Base-by-base conservation (phyloP, 495 filamentous ascomycete species). In the Penicillium malachiteum region DNA sequence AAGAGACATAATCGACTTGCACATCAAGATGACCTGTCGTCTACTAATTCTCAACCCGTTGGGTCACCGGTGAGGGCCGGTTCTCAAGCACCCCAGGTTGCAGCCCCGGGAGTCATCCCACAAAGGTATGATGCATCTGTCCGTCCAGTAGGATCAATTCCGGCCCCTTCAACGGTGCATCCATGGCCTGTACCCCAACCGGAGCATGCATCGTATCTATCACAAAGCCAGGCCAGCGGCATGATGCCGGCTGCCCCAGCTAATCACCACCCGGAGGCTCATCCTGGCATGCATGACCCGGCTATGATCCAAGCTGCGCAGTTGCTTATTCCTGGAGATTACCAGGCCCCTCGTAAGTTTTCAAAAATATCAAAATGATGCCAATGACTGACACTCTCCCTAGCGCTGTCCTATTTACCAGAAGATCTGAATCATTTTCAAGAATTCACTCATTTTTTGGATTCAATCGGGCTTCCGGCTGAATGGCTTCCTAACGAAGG, bases 1-100 rank as follows among this genome's bases (percentile, higher is more conserved):
- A 80, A 79, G 57, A 73, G 79, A 48, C 79, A 82, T 54, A 76
- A 74, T 40, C 73, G 75, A 52, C 79, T 75, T 35, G 64, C 72
- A 4, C 71, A 73, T 49, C 69, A 73, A 39, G 67, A 72, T 64
- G 62, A 57, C 1, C 39, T 71, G 21, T 58, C 55, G 8, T 73
- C 72, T 10, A 71, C 72, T 13, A 67, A 60, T 46, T 68, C 69
- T 3, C 69, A 71, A 47, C 48, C 71, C 14, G 63, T 69, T n/a
- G 63, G 60, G 33, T 50, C 60, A 9, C 40, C 48, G 40, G 41
- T 21, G n/a, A 57, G 59, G 59, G 10, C 52, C 26, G 50, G 39
- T 52, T 47, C 62, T 35, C 59, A 57, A 57, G 46, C 58, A 32
- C 33, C 49, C 48, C 61, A 52, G 21, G 55, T 40, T 39, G 39